Evolutionary conservation across 306 rosid genomes (phyloP).

Genomic region (Lotus japonicus): DNA sequence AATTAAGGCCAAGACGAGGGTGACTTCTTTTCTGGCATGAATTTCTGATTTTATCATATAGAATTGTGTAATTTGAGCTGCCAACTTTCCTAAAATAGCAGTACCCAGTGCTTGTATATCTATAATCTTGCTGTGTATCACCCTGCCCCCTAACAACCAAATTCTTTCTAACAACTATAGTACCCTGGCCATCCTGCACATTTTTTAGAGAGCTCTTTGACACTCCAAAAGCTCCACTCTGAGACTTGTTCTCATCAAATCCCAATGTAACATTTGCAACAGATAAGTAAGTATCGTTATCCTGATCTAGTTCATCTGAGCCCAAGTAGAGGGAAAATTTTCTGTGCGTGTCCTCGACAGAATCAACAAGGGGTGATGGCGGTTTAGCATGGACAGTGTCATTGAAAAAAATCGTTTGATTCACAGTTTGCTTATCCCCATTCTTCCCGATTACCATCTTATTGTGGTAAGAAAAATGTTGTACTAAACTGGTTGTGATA

Average conservation of each 20-base stretch:
- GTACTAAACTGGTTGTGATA: conserved; percentile 49
- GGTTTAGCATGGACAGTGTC: conserved; percentile 27
- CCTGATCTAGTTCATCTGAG: conserved; percentile 29
- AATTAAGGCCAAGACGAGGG: conserved; percentile 13
- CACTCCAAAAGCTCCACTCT: conserved; percentile 21
- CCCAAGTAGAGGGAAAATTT: conserved; percentile 41
- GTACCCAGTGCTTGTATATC: conserved; percentile 26
- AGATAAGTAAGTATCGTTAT: conserved; percentile 18
- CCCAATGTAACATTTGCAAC: conserved; percentile 51
- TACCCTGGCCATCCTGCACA: conserved; percentile 64
- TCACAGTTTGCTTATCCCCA: conserved; percentile 53
- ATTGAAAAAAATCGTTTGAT: conserved; percentile 48
- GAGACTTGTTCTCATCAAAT: conserved; percentile 37
- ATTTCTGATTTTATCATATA: conserved; percentile 46
- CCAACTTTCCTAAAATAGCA: conserved; percentile 74
- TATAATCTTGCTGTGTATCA: conserved; percentile 62
- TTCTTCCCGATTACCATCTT: conserved; percentile 45
- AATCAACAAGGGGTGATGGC: conserved; percentile 26
- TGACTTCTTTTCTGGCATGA: conserved; percentile 32
- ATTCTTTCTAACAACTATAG: conserved; percentile 42
- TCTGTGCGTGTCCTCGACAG: conserved; percentile 29
- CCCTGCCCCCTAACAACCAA: conserved; percentile 54
- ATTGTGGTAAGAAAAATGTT: conserved; percentile 47
- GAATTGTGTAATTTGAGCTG: conserved; percentile 68
- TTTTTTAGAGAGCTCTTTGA: conserved; percentile 50